Conservation (phyloP, 2,329 filamentous ascomycete genomes). For the Biscogniauxia sp. region DNA sequence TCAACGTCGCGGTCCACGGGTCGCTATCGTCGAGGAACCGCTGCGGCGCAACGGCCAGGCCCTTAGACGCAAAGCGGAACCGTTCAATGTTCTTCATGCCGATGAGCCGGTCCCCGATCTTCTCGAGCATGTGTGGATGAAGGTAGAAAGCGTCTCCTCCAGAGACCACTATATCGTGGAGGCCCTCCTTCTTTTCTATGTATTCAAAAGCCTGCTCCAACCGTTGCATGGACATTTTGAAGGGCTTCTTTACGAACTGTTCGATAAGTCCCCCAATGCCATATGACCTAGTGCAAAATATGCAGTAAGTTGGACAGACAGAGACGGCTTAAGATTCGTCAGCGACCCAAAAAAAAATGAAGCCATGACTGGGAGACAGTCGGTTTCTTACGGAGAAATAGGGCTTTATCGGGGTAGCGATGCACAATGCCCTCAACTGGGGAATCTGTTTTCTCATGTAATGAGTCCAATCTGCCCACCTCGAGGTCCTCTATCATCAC, state of each 20-base stretch:
- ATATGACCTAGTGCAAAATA: constrained; percentile 61
- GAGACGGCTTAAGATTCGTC: constrained; percentile 48
- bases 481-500: constrained; percentile 53
- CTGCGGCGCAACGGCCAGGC: constrained; percentile 56
- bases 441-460: constrained; percentile 56
- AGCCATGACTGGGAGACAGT: neutral
- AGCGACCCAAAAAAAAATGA: constrained; percentile 13
- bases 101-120: constrained; percentile 55
- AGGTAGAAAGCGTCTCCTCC: constrained; percentile 62
- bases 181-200: constrained; percentile 46
- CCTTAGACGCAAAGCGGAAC: constrained; percentile 62
- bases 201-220: constrained; percentile 58
- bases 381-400: constrained; percentile 56
- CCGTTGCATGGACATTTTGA: constrained; percentile 39
- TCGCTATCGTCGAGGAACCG: constrained; percentile 53
- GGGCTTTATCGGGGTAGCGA: constrained; percentile 61
- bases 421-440: constrained; percentile 59
- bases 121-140: constrained; percentile 47
- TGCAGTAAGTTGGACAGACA: constrained; percentile 62
- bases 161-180: constrained; percentile 61
- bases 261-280: constrained; percentile 55
- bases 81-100: constrained; percentile 56
- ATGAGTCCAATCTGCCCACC: constrained; percentile 52
- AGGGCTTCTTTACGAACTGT: constrained; percentile 41
- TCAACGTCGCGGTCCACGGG: constrained; percentile 51